Evolutionary conservation across 2,329 filamentous ascomycete genomes (phyloP).

Genomic region (Fusarium sp.): DNA sequence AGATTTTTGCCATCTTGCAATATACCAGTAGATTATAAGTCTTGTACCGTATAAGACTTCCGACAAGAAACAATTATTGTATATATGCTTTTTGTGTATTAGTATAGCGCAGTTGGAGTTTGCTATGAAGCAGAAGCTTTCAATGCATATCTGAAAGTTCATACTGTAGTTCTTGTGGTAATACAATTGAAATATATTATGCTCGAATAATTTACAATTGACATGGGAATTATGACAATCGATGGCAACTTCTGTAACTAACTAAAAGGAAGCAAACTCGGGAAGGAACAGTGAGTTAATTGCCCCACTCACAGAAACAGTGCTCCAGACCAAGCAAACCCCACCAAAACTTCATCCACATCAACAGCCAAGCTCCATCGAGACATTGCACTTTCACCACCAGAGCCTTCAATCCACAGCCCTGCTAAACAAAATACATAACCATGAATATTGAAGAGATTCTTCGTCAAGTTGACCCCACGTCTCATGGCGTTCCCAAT

Average conservation of each 20-base stretch:
- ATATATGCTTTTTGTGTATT: neutral
- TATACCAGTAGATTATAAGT: neutral
- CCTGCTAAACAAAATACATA: too few relatives aligned
- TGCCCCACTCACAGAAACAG: slow-evolving; percentile 30
- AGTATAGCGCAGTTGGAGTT: neutral
- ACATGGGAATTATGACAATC: neutral
- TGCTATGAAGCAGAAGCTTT: neutral
- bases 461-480: slow-evolving; percentile 76
- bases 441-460: slow-evolving; percentile 85
- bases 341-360: slow-evolving; percentile 27
- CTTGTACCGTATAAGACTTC: neutral
- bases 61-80: neutral
- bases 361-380: neutral
- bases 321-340: slow-evolving; percentile 14
- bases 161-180: neutral
- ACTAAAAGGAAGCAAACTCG: neutral
- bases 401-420: neutral
- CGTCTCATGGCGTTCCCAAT: slow-evolving; percentile 64
- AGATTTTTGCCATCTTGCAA: neutral
- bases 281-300: slow-evolving; percentile 6
- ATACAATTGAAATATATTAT: neutral
- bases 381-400: neutral
- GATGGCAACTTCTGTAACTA: neutral
- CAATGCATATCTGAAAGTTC: neutral
- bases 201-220: neutral